phyloP scores from a whole-genome alignment of 345 rosid genomes.

The Citrus mangshanensis region DNA sequence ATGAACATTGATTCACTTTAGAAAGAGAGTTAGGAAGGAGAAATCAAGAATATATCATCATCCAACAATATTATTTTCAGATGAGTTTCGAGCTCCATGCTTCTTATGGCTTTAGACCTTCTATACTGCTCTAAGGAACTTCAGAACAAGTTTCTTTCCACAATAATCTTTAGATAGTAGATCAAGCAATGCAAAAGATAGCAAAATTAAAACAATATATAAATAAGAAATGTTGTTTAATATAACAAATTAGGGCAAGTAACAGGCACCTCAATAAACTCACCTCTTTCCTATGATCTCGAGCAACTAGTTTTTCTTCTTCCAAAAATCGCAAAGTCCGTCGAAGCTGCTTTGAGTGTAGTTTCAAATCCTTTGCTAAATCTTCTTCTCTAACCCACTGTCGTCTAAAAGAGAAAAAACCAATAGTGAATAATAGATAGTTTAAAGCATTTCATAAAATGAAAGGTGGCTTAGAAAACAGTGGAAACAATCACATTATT shows the following conservation, averaged over 20 bases:
- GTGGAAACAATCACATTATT: not conserved
- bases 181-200: not conserved
- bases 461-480: not conserved
- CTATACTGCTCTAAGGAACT: not conserved
- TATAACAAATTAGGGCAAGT: not conserved
- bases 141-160: not conserved
- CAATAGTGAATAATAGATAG: not conserved
- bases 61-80: not conserved
- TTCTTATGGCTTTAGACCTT: not conserved
- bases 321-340: constrained; percentile 67
- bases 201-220: not conserved
- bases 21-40: not conserved
- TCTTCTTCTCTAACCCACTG: constrained; percentile 98
- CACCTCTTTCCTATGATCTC: constrained; percentile 88
- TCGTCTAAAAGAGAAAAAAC: constrained; percentile 39
- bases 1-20: not conserved
- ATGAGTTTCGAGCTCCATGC: not conserved
- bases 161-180: not conserved
- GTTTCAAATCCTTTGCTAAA: constrained; percentile 80
- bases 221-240: not conserved
- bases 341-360: constrained; percentile 79
- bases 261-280: not conserved
- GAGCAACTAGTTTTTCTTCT: constrained; percentile 73
- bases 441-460: not conserved
- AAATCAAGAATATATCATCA: not conserved